These are phyloP conservation scores for Phialophora tarda DNA, from an alignment of 2,329 filamentous ascomycete species.

Conservation along the genomic window DNA sequence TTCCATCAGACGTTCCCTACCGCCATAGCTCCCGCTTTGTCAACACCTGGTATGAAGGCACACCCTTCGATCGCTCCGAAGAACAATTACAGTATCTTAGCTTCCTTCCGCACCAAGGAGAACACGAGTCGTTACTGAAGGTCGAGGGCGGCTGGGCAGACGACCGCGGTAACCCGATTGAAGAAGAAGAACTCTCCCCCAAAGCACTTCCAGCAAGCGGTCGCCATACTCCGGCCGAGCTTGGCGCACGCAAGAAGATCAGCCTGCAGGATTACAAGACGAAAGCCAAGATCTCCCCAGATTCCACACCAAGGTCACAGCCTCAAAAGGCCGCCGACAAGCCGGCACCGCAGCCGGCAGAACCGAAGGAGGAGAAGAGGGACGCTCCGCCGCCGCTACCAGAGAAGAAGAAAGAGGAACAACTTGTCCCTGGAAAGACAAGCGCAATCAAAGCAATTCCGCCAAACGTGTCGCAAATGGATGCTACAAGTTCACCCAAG, in stretches of 20 bases:
- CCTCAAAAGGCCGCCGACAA: slow-evolving; percentile 5
- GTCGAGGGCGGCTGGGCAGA: slow-evolving; percentile 60
- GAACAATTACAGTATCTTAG: slow-evolving; percentile 67
- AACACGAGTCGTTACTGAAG: slow-evolving; percentile 58
- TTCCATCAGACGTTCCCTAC: slow-evolving; percentile 55
- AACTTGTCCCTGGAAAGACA: background rate
- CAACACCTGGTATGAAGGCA: slow-evolving; percentile 56
- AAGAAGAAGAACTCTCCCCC: slow-evolving; percentile 50
- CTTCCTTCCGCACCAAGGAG: slow-evolving; percentile 63
- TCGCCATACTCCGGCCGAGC: slow-evolving; percentile 49
- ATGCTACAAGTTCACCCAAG: slow-evolving; percentile 21
- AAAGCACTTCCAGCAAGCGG: slow-evolving; percentile 45
- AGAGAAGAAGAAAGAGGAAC: slow-evolving; percentile 17
- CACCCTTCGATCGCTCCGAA: slow-evolving; percentile 61
- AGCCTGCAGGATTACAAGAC: slow-evolving; percentile 66
- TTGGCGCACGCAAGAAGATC: slow-evolving; percentile 64
- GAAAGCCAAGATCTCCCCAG: slow-evolving; percentile 53
- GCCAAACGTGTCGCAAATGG: slow-evolving; percentile 13
- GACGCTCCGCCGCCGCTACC: background rate
- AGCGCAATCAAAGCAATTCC: background rate
- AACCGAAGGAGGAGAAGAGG: background rate
- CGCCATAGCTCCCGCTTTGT: slow-evolving; percentile 50
- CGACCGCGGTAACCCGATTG: slow-evolving; percentile 51
- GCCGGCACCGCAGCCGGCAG: background rate
- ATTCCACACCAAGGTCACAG: slow-evolving; percentile 16